Percentiles rank a stretch among this genome's conserved stretches.
Conservation (phyloP, 2,329 filamentous ascomycete species). For the Penicillium brevicompactum region DNA sequence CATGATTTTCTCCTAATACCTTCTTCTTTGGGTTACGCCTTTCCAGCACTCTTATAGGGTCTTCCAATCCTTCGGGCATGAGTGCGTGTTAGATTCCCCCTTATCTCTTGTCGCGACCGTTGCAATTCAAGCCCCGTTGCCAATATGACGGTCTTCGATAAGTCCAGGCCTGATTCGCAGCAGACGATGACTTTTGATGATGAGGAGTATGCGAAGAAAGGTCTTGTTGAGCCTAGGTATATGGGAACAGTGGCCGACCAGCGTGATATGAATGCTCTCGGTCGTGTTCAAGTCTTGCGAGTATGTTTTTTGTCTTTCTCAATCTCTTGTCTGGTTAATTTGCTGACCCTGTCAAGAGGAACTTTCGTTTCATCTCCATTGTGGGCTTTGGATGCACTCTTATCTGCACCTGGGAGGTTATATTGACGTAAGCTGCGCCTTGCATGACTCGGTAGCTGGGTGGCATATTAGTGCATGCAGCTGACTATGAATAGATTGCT, state of each 20-base stretch:
- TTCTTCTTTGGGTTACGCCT: conserved; percentile 17
- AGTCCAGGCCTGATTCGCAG: conserved; percentile 16
- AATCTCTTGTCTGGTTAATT: not conserved
- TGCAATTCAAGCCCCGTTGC: not conserved
- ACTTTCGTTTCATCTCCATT: conserved; percentile 49
- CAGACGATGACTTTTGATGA: conserved; percentile 16
- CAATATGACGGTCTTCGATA: conserved; percentile 15
- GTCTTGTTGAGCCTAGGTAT: conserved; percentile 37
- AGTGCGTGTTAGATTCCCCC: not conserved
- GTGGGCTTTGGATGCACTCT: conserved; percentile 48
- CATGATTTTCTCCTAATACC: conserved; percentile 16
- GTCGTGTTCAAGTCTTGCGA: conserved; percentile 42
- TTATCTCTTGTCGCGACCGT: not conserved
- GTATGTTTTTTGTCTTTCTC: conserved; percentile 23
- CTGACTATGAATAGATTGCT: conserved; percentile 29
- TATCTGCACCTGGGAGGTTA: conserved; percentile 48
- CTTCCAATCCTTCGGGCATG: not conserved
- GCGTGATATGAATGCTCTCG: conserved; percentile 41
- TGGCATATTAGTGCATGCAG: not conserved
- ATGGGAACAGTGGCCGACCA: conserved; percentile 41
- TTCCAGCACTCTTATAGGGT: not conserved
- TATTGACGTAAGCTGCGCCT: conserved; percentile 37
- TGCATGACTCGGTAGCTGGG: not conserved
- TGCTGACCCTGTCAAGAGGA: conserved; percentile 35
- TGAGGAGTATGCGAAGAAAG: conserved; percentile 24